Evolutionary conservation across 1,284 basidiomycete genomes (phyloP).

Genomic region (Ganoderma leucocontextum): DNA sequence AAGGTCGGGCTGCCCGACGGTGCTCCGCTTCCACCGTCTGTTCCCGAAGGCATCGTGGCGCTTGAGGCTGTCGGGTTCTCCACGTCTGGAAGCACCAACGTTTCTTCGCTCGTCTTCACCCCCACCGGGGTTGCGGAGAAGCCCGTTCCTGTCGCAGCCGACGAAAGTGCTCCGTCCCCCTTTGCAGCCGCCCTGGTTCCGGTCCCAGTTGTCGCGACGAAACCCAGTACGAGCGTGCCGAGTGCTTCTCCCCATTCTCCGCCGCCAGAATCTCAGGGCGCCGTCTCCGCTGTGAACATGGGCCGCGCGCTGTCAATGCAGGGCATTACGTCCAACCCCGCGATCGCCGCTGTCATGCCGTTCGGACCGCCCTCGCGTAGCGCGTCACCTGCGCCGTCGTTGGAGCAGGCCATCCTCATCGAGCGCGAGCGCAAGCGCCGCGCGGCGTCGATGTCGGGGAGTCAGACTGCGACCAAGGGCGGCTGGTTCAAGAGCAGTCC

Average conservation of each 20-base stretch:
- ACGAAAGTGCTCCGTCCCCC: neutral
- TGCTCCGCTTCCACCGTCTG: conserved; percentile 14
- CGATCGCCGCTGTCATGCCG: conserved; percentile 28
- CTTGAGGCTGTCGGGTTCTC: neutral
- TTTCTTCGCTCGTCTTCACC: neutral
- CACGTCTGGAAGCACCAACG: neutral
- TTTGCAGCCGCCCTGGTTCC: conserved; percentile 1
- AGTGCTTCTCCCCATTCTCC: neutral
- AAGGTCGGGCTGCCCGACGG: conserved; percentile 2
- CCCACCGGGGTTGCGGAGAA: conserved; percentile 8
- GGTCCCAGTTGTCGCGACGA: neutral
- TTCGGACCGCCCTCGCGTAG: conserved; percentile 43
- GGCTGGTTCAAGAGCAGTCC: conserved; percentile 77
- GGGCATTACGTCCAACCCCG: conserved; percentile 1
- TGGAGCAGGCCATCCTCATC: conserved; percentile 65
- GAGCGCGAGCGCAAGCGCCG: conserved; percentile 68
- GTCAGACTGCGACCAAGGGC: conserved; percentile 50
- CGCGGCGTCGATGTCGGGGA: conserved; percentile 40
- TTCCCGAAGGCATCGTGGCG: conserved; percentile 29
- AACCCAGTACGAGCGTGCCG: conserved; percentile 3
- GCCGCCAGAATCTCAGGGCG: conserved; percentile 10
- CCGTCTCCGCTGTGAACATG: conserved; percentile 20
- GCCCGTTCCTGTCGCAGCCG: conserved; percentile 5
- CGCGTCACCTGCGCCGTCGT: conserved; percentile 58
- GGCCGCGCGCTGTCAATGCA: conserved; percentile 22